Percentiles rank a stretch among this genome's conserved stretches.
Evolutionary conservation across 768 basidiomycete genomes (phyloP).

Genomic region (Rhodosporidiobolus odoratus): DNA sequence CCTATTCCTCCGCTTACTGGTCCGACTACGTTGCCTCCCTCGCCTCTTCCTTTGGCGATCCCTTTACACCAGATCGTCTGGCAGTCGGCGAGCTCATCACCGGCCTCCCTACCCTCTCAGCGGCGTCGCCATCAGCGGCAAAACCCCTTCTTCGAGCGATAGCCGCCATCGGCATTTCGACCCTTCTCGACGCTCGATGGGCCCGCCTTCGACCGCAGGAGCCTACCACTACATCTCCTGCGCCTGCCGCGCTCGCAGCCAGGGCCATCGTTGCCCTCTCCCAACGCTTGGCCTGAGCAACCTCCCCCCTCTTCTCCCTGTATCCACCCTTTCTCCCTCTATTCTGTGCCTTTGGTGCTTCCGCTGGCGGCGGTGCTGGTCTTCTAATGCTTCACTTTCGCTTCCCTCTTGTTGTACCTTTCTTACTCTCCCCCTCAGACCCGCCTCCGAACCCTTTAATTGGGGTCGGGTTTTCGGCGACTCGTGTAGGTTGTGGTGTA

Average conservation of each 20-base stretch:
- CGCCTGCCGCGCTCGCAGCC: neutral
- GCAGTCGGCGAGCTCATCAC: neutral
- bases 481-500: too few species aligned
- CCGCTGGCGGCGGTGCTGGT: too few species aligned
- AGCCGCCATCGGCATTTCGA: neutral
- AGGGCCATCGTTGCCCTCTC: too few species aligned
- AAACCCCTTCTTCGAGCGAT: neutral
- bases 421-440: neutral
- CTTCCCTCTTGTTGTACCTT: neutral
- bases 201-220: neutral
- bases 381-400: neutral
- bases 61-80: neutral
- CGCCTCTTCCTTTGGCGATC: neutral
- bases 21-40: neutral
- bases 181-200: constrained; percentile 1
- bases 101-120: too few species aligned
- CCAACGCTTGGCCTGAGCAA: too few species aligned
- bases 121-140: too few species aligned
- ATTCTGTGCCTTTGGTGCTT: too few species aligned
- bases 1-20: neutral
- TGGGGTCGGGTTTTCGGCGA: too few species aligned
- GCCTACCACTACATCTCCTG: neutral
- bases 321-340: neutral
- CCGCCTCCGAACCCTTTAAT: too few species aligned
- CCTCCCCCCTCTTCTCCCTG: neutral